Conservation (phyloP, 1,284 basidiomycete species). For the Ustilago hordei region DNA sequence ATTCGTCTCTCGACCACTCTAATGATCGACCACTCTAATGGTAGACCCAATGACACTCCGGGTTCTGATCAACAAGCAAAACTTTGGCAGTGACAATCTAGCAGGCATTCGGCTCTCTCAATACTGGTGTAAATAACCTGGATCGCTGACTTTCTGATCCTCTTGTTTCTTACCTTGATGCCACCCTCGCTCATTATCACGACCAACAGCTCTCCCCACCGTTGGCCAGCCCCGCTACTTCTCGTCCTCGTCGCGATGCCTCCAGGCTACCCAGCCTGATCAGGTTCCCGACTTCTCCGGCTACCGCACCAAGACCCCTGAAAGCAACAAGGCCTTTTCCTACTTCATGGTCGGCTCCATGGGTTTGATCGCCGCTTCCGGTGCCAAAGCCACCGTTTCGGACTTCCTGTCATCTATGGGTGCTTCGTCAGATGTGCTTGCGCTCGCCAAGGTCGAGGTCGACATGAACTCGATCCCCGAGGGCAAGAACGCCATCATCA, state of each 20-base stretch:
- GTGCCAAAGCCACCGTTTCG: conserved; percentile 91
- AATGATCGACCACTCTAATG: not conserved
- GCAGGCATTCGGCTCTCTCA: too few species aligned
- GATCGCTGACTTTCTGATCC: not conserved
- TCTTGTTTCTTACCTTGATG: not conserved
- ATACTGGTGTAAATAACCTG: too few species aligned
- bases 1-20: not conserved
- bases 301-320: conserved; percentile 80
- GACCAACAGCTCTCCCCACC: conserved; percentile 45
- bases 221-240: conserved; percentile 59
- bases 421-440: conserved; percentile 96
- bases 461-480: conserved; percentile 91
- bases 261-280: conserved; percentile 53
- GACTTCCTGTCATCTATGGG: conserved; percentile 97
- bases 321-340: conserved; percentile 84
- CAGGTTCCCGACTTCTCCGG: conserved; percentile 88
- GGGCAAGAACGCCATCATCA: conserved; percentile 78
- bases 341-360: conserved; percentile 98
- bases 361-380: conserved; percentile 91
- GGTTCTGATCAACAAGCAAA: too few species aligned
- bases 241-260: conserved; percentile 59
- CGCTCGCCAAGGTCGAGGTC: conserved; percentile 97
- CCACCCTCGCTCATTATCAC: not conserved
- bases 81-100: too few species aligned
- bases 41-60: too few species aligned